Base-by-base conservation (phyloP, 768 basidiomycete species). In the Brasilioporus rufonigricans region DNA sequence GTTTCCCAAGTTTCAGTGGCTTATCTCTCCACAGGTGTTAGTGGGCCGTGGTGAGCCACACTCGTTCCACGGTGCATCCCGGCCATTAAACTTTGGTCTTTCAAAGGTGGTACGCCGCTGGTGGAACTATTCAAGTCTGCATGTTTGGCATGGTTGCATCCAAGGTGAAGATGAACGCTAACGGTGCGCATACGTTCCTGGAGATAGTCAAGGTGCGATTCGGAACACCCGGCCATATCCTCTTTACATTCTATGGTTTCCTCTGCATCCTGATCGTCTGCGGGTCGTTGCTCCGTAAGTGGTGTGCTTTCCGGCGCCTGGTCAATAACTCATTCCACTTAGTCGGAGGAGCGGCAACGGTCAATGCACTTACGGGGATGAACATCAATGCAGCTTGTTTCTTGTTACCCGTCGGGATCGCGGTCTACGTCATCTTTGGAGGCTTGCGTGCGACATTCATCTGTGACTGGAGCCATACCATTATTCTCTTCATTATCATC, bases 151-250 rank as follows among this genome's bases (percentile, higher is more conserved):
- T 10, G 40, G 16, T 39, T 4, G 6, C 9, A 16, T 40, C 29
- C 14, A 79, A 82, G 61, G 77, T 84, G 12, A 85, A 84, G 65
- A 76, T 76, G 73, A 83, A 83, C 47, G 83, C 82, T 0, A 81
- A 81, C 31, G 76, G 77, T 16, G 81, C 81, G 0, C 80, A 38
- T 38, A 85, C 82, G 0, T 84, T 81, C 59, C 68, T 82, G 24
- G 81, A 85, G 72, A 81, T 84, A 32, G 79, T 80, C 32, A 75
- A 77, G 53, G 71, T 68, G 0, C 74, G 80, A 12, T 81, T 79
- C 49, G 80, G 80, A 5, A 77, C 74, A 2, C 68, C 66, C 0
- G 71, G 74, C 0, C 81, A 82, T 52, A 56, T 80, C 11, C 63
- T 82, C 19, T 83, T 82, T 60, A 76, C 76, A 1, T 78, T 82